Evolutionary conservation across 1,139 yeast genomes (phyloP).

Genomic region (Wickerhamiella infanticola): DNA sequence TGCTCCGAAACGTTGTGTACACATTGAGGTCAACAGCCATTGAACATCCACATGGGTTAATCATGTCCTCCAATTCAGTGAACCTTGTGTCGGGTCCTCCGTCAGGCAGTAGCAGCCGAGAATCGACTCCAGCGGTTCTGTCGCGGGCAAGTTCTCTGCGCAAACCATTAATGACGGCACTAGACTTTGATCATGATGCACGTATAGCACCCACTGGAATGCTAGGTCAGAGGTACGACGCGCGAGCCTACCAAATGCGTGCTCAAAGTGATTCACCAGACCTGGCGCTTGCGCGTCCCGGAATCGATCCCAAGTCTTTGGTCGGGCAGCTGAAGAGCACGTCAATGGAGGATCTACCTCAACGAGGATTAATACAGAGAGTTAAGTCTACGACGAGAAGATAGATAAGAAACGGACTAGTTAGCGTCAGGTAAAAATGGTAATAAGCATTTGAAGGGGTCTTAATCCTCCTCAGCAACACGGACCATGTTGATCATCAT

Average conservation of each 20-base stretch:
- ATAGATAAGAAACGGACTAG: neutral
- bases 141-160: neutral
- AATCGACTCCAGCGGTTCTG: neutral
- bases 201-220: neutral
- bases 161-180: neutral
- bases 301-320: neutral
- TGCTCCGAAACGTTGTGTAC: conserved; percentile 19
- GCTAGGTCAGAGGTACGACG: neutral
- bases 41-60: neutral
- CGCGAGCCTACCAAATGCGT: neutral
- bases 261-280: neutral
- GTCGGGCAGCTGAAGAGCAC: neutral
- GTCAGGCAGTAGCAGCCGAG: neutral
- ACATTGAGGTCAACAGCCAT: conserved; percentile 17
- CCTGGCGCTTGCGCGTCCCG: neutral
- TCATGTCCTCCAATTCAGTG: neutral
- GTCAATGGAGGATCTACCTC: neutral
- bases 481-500: conserved; percentile 29
- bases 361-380: neutral
- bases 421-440: conserved; percentile 15
- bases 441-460: conserved; percentile 21
- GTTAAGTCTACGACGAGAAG: neutral
- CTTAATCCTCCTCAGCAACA: conserved; percentile 29
- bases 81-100: neutral
- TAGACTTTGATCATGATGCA: neutral